Percentiles rank a stretch among this genome's conserved stretches.
These are phyloP conservation scores for Casaregolazyma lundiana DNA, from an alignment of 1,139 yeast species.

Conservation along the genomic window DNA sequence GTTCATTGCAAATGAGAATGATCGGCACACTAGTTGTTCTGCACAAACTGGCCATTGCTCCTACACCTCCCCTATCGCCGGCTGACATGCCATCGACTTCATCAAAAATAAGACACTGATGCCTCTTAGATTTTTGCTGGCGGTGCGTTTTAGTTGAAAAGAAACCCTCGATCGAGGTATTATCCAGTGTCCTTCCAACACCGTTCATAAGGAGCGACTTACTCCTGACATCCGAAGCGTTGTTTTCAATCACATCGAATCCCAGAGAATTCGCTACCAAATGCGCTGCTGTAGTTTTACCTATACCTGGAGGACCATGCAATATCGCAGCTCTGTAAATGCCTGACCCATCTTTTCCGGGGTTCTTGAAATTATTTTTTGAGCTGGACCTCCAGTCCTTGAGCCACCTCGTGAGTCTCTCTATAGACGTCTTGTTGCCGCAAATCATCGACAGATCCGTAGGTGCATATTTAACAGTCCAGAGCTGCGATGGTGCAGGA, in stretches of 20 bases:
- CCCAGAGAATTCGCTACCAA: conserved; percentile 76
- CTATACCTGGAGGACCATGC: conserved; percentile 94
- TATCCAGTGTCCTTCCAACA: conserved; percentile 67
- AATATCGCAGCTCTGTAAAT: conserved; percentile 75
- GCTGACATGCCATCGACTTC: conserved; percentile 99
- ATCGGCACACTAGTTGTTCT: conserved; percentile 82
- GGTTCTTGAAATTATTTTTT: conserved; percentile 50
- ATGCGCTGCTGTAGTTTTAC: conserved; percentile 93
- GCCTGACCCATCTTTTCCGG: conserved; percentile 55
- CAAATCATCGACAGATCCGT: conserved; percentile 67
- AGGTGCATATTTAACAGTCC: conserved; percentile 96
- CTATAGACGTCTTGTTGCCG: conserved; percentile 80
- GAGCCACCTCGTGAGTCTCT: conserved; percentile 67
- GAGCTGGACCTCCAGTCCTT: conserved; percentile 65
- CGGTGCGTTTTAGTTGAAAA: conserved; percentile 38
- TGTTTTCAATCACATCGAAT: conserved; percentile 75
- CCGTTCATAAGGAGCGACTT: conserved; percentile 66
- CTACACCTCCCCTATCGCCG: conserved; percentile 98
- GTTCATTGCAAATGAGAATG: conserved; percentile 90
- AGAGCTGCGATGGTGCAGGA: conserved; percentile 38
- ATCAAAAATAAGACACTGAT: conserved; percentile 88
- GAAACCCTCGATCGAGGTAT: conserved; percentile 79
- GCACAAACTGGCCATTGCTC: conserved; percentile 86
- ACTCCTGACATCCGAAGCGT: conserved; percentile 92
- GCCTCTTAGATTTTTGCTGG: conserved; percentile 38